These are phyloP conservation scores for Penicillium sp. DNA, from an alignment of 2,329 filamentous ascomycete genomes.

Conservation along the genomic window DNA sequence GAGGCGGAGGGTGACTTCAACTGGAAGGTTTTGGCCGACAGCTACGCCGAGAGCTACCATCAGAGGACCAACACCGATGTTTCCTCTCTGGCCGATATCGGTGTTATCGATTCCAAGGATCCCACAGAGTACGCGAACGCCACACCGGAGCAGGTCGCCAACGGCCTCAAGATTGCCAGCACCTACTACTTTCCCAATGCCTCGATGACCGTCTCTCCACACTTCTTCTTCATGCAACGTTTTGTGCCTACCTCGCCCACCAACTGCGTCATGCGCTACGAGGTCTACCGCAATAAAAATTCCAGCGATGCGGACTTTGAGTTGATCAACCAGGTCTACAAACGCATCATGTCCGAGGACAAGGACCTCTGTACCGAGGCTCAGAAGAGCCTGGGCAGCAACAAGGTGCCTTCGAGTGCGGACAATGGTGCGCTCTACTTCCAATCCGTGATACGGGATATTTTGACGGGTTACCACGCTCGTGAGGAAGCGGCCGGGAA, in stretches of 20 bases:
- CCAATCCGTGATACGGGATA: conserved; percentile 52
- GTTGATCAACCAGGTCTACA: conserved; percentile 58
- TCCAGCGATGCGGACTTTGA: conserved; percentile 58
- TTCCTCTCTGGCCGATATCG: conserved; percentile 50
- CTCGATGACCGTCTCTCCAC: conserved; percentile 39
- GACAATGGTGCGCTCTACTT: conserved; percentile 59
- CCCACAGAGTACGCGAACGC: conserved; percentile 48
- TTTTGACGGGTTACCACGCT: conserved; percentile 48
- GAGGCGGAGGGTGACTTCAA: conserved; percentile 20
- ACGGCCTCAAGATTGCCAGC: conserved; percentile 41
- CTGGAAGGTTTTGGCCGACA: conserved; percentile 24
- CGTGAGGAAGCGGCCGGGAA: conserved; percentile 46
- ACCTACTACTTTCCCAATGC: conserved; percentile 39
- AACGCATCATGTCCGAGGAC: conserved; percentile 63
- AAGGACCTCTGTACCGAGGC: conserved; percentile 59
- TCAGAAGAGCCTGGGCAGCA: conserved; percentile 59
- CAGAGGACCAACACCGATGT: conserved; percentile 21
- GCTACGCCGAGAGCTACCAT: conserved; percentile 56
- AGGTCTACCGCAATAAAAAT: conserved; percentile 62
- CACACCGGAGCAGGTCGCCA: conserved; percentile 49
- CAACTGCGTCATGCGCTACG: conserved; percentile 58
- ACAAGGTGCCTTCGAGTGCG: conserved; percentile 58
- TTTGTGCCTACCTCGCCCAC: conserved; percentile 57
- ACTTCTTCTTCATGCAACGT: conserved; percentile 63
- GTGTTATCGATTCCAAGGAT: conserved; percentile 48